Evolutionary conservation across 306 rosid species (phyloP), one percentile per base, ranked within the genome.

Genomic region (Cucumis melo): DNA sequence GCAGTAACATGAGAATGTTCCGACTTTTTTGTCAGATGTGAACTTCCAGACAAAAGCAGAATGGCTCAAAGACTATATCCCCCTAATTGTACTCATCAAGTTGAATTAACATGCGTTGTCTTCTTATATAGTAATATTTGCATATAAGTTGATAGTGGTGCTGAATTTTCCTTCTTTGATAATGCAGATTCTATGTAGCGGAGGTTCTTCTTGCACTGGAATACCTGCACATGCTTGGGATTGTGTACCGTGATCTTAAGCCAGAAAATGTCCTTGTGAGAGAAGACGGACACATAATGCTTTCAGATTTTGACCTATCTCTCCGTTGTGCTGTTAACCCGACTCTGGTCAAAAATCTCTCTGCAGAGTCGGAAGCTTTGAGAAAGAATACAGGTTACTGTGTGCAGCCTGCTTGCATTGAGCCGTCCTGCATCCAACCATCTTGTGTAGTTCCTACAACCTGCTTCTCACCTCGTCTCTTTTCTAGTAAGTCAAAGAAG

Each of bases 161-260:
- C 60, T 73, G 61, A 73, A 24, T 51, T 5, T 73, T 29, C 19
- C 24, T 8, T 73, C 44, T 48, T 48, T 73, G 58, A 27, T 72
- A 51, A 82, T 87, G 92, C 94, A 93, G 98, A 81, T 93, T 93
- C 80, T 93, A 93, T 72, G 97, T 93, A 59, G 98, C 97, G 46
- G 98, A 93, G 87, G 96, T 93, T 73, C 87, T 93, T 27, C 89
- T 93, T 65, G 84, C 98, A 38, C 29, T 93, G 86, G 98, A 93
- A 79, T 93, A 93, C 83, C 93, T 93, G 59, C 98, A 93, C 87
- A 93, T 93, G 98, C 98, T 93, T 73, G 98, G 98, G 79, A 93
- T 93, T 81, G 96, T 93, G 71, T 93, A 93, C 89, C 97, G 98
- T n/a, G 98, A 93, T 80, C 96, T 93, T 34, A 93, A 93, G 87